A percentile compares a stretch with the other conserved stretches of the same genome.
These are phyloP conservation scores for Apiospora hydei DNA, from an alignment of 2,329 filamentous ascomycete genomes.

Conservation along the genomic window DNA sequence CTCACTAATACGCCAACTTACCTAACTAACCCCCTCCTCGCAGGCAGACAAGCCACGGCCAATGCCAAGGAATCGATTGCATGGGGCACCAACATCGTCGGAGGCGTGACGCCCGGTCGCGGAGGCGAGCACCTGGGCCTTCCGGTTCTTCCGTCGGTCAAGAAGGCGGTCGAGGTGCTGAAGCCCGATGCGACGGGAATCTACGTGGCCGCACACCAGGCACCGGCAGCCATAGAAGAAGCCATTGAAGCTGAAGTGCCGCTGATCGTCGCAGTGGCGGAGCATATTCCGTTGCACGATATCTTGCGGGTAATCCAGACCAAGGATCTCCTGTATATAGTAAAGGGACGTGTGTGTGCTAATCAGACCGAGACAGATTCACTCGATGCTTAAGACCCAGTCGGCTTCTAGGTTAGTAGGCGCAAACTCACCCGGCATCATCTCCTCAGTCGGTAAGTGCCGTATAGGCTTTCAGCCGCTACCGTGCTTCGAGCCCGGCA, in stretches of 20 bases:
- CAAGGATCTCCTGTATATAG: background rate
- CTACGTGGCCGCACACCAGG: conserved; percentile 79
- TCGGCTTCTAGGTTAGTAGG: conserved; percentile 74
- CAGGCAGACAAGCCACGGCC: conserved; percentile 62
- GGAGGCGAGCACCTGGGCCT: conserved; percentile 76
- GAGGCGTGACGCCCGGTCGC: conserved; percentile 76
- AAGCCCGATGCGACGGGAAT: conserved; percentile 82
- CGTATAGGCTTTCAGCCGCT: conserved; percentile 73
- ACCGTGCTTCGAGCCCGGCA: conserved; percentile 72
- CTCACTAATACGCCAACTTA: background rate
- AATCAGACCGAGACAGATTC: conserved; percentile 56
- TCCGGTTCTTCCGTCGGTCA: conserved; percentile 73
- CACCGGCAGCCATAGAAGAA: conserved; percentile 77
- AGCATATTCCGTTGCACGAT: conserved; percentile 78
- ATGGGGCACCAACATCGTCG: conserved; percentile 83
- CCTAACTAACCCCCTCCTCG: background rate
- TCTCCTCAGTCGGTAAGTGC: conserved; percentile 73
- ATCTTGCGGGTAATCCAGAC: conserved; percentile 63
- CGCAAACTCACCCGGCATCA: conserved; percentile 77
- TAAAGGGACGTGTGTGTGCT: background rate
- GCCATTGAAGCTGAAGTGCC: conserved; percentile 80
- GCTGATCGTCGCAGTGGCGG: conserved; percentile 77
- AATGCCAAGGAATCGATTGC: conserved; percentile 79
- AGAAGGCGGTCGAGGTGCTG: conserved; percentile 71
- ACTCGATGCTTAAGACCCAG: conserved; percentile 73